Conservation (phyloP, 2,329 filamentous ascomycete species). For the Delphinella strobiligena region DNA sequence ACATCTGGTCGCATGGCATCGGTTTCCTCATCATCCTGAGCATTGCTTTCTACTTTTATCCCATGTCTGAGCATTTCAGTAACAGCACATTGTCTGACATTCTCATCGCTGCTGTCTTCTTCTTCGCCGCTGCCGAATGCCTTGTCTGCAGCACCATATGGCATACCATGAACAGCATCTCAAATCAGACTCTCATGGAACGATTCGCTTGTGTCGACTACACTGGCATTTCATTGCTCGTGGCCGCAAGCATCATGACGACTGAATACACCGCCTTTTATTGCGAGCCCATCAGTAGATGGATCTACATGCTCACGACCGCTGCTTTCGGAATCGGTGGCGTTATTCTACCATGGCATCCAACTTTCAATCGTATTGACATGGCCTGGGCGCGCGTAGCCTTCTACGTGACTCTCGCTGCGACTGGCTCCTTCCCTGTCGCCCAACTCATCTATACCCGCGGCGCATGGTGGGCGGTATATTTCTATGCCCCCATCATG, state of each 20-base stretch:
- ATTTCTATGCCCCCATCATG: constrained; percentile 78
- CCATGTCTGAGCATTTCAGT: constrained; percentile 72
- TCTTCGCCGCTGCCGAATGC: constrained; percentile 90
- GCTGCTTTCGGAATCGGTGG: constrained; percentile 72
- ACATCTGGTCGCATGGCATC: constrained; percentile 93
- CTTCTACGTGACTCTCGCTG: constrained; percentile 79
- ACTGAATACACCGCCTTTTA: constrained; percentile 99
- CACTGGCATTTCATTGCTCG: constrained; percentile 88
- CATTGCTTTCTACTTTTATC: constrained; percentile 93
- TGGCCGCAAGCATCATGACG: constrained; percentile 93
- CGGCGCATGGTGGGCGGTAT: constrained; percentile 66
- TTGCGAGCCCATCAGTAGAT: constrained; percentile 80
- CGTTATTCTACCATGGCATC: constrained; percentile 90
- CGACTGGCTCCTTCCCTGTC: constrained; percentile 81
- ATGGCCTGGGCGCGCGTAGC: constrained; percentile 87
- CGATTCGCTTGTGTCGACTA: constrained; percentile 97
- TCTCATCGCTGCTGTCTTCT: constrained; percentile 85
- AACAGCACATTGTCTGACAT: constrained; percentile 80
- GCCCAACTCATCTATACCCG: constrained; percentile 70
- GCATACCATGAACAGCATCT: constrained; percentile 98
- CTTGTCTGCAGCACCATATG: constrained; percentile 90
- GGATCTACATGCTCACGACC: constrained; percentile 74
- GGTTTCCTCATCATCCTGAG: constrained; percentile 79
- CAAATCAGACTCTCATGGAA: constrained; percentile 78
- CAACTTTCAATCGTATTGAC: constrained; percentile 80